Percentiles rank a stretch among this genome's conserved stretches.
Conservation (phyloP, 306 rosid genomes). For the Canavalia gladiata region DNA sequence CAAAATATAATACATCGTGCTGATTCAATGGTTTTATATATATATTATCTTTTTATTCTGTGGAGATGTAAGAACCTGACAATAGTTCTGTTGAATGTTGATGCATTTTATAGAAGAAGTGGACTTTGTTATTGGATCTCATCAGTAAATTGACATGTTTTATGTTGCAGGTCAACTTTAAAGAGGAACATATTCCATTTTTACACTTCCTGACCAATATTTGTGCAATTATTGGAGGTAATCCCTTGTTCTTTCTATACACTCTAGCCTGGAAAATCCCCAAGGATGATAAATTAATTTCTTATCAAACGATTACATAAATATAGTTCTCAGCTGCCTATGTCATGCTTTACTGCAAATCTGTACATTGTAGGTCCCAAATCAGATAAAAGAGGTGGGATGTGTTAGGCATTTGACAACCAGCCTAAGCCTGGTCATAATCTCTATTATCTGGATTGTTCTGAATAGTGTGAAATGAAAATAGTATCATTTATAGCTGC, state of each 20-base stretch:
- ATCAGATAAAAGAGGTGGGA: not conserved
- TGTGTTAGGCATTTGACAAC: not conserved
- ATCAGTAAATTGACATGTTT: conserved; percentile 15
- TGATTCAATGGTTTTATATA: not conserved
- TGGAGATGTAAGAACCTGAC: not conserved
- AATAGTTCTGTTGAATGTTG: not conserved
- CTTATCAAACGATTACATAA: not conserved
- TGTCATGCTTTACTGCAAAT: not conserved
- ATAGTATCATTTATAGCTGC: conserved; percentile 24
- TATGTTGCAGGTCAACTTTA: conserved; percentile 79
- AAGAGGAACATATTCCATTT: conserved; percentile 79
- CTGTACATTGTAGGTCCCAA: not conserved
- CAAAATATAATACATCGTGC: not conserved
- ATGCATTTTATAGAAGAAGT: not conserved
- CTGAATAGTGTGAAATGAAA: not conserved
- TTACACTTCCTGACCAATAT: conserved; percentile 85
- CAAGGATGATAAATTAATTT: not conserved
- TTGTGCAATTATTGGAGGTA: conserved; percentile 96
- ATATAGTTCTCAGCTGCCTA: not conserved
- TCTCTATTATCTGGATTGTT: not conserved
- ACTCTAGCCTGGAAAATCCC: conserved; percentile 4
- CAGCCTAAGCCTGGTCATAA: not conserved
- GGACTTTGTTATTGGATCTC: conserved; percentile 22
- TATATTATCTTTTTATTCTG: not conserved
- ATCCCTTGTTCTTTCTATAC: conserved; percentile 36